phyloP scores from a whole-genome alignment of 148 eudicot genomes.

The Salicornia ramosissima region DNA sequence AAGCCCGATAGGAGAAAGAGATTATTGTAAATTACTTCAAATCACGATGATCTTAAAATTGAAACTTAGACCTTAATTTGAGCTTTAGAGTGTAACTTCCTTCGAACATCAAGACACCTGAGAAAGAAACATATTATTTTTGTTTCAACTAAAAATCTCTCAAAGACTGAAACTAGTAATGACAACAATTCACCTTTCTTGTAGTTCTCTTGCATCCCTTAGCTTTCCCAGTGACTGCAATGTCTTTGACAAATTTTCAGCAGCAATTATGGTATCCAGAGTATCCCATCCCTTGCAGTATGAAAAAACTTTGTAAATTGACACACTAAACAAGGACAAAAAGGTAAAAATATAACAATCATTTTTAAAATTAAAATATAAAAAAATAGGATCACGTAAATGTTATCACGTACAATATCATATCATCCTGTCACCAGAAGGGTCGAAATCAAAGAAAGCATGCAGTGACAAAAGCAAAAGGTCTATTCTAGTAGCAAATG shows the following conservation, averaged over 20 bases:
- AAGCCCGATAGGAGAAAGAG: no score
- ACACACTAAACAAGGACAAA: neutral
- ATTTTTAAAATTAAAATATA: neutral
- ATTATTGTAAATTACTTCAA: no score
- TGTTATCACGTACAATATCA: neutral
- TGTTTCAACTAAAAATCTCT: conserved; percentile 27
- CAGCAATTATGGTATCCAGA: conserved; percentile 72
- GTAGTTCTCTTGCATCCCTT: conserved; percentile 63
- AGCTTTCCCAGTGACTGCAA: conserved; percentile 62
- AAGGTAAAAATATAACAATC: neutral
- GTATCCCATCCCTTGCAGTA: conserved; percentile 77
- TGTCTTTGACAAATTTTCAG: conserved; percentile 72
- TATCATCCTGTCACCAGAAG: neutral
- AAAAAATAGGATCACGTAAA: neutral
- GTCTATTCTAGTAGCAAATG: neutral
- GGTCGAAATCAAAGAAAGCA: neutral
- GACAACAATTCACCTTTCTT: conserved; percentile 51
- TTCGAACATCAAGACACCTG: no score
- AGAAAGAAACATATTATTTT: no score
- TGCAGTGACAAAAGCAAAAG: neutral
- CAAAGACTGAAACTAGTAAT: conserved; percentile 20
- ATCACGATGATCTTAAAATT: no score
- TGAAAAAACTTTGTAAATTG: neutral
- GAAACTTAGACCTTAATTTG: no score
- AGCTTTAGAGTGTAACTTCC: no score